A percentile compares a stretch with the other conserved stretches of the same genome.
These are phyloP conservation scores for Fusarium denticulatum DNA, from an alignment of 2,329 filamentous ascomycete species.

Conservation along the genomic window DNA sequence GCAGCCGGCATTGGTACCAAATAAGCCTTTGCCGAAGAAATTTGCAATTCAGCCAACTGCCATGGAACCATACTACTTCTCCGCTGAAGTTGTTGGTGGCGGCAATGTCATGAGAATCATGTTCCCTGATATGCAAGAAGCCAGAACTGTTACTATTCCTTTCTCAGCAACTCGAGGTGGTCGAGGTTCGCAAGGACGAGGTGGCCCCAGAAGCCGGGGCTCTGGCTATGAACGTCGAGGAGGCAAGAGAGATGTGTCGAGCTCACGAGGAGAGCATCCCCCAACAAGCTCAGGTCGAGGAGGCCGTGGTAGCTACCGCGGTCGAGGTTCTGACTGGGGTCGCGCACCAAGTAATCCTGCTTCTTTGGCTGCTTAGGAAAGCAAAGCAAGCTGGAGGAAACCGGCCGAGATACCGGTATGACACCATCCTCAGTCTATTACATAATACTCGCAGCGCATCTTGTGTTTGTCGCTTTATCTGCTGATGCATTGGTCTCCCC, in stretches of 20 bases:
- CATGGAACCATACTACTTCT: slow-evolving; percentile 50
- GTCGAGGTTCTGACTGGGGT: slow-evolving; percentile 55
- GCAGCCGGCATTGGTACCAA: slow-evolving; percentile 65
- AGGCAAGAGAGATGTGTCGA: slow-evolving; percentile 49
- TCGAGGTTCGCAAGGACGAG: slow-evolving; percentile 41
- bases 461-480: slow-evolving; percentile 11
- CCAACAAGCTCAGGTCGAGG: slow-evolving; percentile 44
- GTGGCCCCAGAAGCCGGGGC: slow-evolving; percentile 46
- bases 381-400: slow-evolving; percentile 20
- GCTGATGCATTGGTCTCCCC: slow-evolving; percentile 5
- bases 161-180: slow-evolving; percentile 47
- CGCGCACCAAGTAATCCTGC: slow-evolving; percentile 44
- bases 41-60: slow-evolving; percentile 55
- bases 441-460: slow-evolving; percentile 37
- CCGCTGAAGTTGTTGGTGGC: slow-evolving; percentile 47
- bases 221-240: slow-evolving; percentile 45
- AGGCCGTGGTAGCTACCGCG: slow-evolving; percentile 53
- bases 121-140: slow-evolving; percentile 55
- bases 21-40: slow-evolving; percentile 64
- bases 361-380: slow-evolving; percentile 41
- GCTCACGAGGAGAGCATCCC: slow-evolving; percentile 42
- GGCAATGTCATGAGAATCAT: slow-evolving; percentile 52
- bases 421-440: slow-evolving; percentile 23
- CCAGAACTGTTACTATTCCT: slow-evolving; percentile 52
- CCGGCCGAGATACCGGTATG: slow-evolving; percentile 10